phyloP scores from a whole-genome alignment of 768 basidiomycete species.

The Lyophyllum shimeji region DNA sequence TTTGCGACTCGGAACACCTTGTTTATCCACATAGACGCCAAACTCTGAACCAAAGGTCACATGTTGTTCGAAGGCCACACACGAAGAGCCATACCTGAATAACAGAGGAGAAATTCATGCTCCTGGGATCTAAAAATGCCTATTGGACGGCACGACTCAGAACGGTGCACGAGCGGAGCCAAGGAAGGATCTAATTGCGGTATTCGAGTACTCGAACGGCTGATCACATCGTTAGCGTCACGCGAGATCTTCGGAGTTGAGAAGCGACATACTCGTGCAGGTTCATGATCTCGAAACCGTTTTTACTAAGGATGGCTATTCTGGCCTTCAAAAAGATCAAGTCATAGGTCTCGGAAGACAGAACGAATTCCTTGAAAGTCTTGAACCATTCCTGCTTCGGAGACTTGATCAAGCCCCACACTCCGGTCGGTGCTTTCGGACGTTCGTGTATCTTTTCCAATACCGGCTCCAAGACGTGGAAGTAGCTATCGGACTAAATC shows the following conservation, averaged over 20 bases:
- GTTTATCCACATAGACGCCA: constrained; percentile 88
- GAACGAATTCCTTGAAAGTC: constrained; percentile 83
- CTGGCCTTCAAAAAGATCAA: constrained; percentile 89
- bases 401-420: constrained; percentile 59
- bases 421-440: constrained; percentile 60
- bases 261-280: constrained; percentile 72
- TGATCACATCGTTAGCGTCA: constrained; percentile 25
- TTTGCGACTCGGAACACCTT: constrained; percentile 79
- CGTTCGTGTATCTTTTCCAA: constrained; percentile 81
- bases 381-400: constrained; percentile 91
- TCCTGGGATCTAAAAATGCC: constrained; percentile 90
- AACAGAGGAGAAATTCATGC: constrained; percentile 87
- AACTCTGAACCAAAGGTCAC: constrained; percentile 58
- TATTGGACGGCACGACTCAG: constrained; percentile 77
- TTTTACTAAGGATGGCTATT: constrained; percentile 88
- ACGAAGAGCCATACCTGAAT: constrained; percentile 60
- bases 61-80: background rate
- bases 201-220: constrained; percentile 85
- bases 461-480: constrained; percentile 93
- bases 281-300: constrained; percentile 98
- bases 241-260: background rate
- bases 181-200: constrained; percentile 68
- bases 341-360: constrained; percentile 84
- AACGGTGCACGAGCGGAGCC: constrained; percentile 72
- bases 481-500: constrained; percentile 73